Evolutionary conservation across 2,329 filamentous ascomycete genomes (phyloP).

Genomic region (Trichoderma hamatum): DNA sequence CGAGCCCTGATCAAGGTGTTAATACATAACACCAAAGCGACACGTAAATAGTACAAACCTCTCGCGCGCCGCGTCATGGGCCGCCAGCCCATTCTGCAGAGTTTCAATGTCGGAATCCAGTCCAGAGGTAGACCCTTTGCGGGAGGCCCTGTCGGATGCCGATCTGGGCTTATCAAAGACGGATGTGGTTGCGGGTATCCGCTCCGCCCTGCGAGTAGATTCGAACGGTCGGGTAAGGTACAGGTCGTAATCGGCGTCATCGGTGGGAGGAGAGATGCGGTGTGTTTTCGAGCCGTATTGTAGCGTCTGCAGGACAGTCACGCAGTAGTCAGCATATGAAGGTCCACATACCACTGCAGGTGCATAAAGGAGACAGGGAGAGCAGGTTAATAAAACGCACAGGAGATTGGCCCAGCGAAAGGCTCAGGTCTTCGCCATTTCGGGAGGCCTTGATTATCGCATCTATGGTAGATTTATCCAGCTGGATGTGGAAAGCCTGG

Average conservation of each 20-base stretch:
- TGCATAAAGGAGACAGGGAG: neutral
- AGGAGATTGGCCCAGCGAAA: constrained; percentile 60
- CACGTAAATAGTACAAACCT: constrained; percentile 37
- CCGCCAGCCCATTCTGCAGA: constrained; percentile 49
- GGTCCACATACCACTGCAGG: constrained; percentile 1
- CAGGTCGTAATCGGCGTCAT: constrained; percentile 57
- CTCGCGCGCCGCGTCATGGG: constrained; percentile 42
- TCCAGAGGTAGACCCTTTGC: constrained; percentile 44
- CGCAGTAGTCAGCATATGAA: constrained; percentile 29
- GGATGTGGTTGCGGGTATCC: constrained; percentile 55
- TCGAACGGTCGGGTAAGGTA: constrained; percentile 58
- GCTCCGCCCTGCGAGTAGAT: constrained; percentile 50
- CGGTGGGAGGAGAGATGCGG: constrained; percentile 48
- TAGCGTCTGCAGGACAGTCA: constrained; percentile 48
- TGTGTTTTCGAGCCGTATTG: constrained; percentile 57
- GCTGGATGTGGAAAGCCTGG: constrained; percentile 61
- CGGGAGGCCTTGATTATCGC: constrained; percentile 64
- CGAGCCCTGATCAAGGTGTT: constrained; percentile 37
- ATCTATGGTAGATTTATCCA: constrained; percentile 61
- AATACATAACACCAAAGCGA: constrained; percentile 25
- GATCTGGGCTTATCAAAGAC: constrained; percentile 49
- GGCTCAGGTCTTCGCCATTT: constrained; percentile 58
- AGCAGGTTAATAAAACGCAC: constrained; percentile 50
- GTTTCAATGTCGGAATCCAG: constrained; percentile 55
- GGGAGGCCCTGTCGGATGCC: constrained; percentile 40